Conservation (phyloP, 495 filamentous ascomycete species). For the Talaromyces trachyspermus region DNA sequence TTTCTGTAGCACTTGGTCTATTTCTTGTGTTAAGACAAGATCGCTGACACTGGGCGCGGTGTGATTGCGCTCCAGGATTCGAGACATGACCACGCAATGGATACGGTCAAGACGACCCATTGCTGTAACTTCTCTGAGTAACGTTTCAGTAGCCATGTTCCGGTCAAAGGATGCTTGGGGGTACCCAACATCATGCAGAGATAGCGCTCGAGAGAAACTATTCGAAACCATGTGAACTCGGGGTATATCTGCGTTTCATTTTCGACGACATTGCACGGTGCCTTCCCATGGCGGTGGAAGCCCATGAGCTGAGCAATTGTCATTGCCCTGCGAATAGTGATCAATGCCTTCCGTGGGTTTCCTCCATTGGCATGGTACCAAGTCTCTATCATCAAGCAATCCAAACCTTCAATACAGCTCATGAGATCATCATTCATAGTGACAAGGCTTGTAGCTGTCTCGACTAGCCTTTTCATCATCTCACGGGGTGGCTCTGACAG, state of each 20-base stretch:
- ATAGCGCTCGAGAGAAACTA: slow-evolving; percentile 31
- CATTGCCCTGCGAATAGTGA: slow-evolving; percentile 34
- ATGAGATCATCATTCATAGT: slow-evolving; percentile 14
- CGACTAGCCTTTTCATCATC: slow-evolving; percentile 12
- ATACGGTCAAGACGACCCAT: slow-evolving; percentile 17
- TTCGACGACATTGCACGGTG: slow-evolving; percentile 14
- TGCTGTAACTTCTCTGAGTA: slow-evolving; percentile 8
- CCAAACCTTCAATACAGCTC: slow-evolving; percentile 21
- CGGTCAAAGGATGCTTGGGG: slow-evolving; percentile 28
- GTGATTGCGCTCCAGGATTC: slow-evolving; percentile 39
- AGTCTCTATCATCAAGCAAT: slow-evolving; percentile 37
- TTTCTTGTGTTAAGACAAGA: slow-evolving; percentile 18
- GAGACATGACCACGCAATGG: slow-evolving; percentile 19
- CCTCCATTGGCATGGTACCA: slow-evolving; percentile 34
- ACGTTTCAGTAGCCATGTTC: slow-evolving; percentile 17
- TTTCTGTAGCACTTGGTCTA: slow-evolving; percentile 37
- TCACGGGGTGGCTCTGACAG: slow-evolving; percentile 11
- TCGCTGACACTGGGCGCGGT: not conserved
- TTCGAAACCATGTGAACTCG: slow-evolving; percentile 20
- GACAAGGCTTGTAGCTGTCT: slow-evolving; percentile 10
- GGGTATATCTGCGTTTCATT: slow-evolving; percentile 13
- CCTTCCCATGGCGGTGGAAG: slow-evolving; percentile 23
- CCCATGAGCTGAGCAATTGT: slow-evolving; percentile 31
- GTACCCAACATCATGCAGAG: slow-evolving; percentile 43
- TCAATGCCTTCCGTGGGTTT: slow-evolving; percentile 35